Base-by-base conservation (phyloP, 306 rosid species). In the Gastrolobium villosum region DNA sequence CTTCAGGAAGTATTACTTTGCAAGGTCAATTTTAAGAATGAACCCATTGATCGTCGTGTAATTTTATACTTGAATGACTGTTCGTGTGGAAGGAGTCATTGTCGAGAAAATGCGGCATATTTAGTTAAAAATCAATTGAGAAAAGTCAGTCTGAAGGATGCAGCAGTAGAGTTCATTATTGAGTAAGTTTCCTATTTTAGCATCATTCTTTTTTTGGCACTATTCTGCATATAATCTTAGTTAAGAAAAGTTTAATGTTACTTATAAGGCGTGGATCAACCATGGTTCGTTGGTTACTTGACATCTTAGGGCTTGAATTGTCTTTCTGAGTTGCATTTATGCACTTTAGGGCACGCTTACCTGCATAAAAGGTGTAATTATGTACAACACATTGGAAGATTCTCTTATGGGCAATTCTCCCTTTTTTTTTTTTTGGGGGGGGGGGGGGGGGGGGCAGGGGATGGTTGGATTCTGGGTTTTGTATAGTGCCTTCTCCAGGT, bases 1-100 rank as follows among this genome's bases (percentile, higher is more conserved):
- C 46, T 72, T 75, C 86, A 95, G 98, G 99, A 95, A 81, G 90
- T 93, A 77, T 84, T 95, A 30, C 93, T 91, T 34, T 95, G 96
- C 88, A 95, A 86, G 88, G 92, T 84, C 80, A 81, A 15, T 75
- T 95, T 93, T 78, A 91, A 67, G 84, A 93, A 95, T 78, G 99
- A 95, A 67, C 88, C 83, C 14, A 67, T 82, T 74, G 94, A 93
- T 63, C 92, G 96, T 31, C 93, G 96, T 34, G 93, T 93, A 40
- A 84, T 92, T 66, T 73, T 95, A 73, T 95, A 91, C 65, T 70
- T 95, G 85, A 91, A 88, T 79, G 90, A 84, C 67, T 95, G 99
- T 84, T 85, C 74, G 60, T 95, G 99, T 53, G 94, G 96, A 54
- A 90, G 88, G 79, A 84, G 46, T 59, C 85, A 85, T 72, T 95